Base-by-base conservation (phyloP, 257 asterid genomes). In the Orobanche coerulescens region DNA sequence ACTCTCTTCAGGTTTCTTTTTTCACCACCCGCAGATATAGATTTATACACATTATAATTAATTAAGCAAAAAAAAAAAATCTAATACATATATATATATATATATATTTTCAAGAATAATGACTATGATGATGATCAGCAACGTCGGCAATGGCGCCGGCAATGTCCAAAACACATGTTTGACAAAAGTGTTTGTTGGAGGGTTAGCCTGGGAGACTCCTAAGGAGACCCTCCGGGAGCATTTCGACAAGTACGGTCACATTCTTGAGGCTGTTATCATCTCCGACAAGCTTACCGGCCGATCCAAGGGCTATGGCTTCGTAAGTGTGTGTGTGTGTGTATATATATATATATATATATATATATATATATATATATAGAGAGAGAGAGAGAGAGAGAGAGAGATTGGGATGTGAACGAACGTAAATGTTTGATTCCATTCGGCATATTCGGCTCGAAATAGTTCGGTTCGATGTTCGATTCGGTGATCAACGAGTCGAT, bases 281-380 rank as follows among this genome's bases (percentile, higher is more conserved):
- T 85, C 95, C 72, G 95, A 91, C 42, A 91, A 91, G 75, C 66
- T 82, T 71, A 84, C 98, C 65, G 96, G 93, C 71, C 76, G 98
- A 88, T 91, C 98, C 86, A 91, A 88, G 76, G 98, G 98, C 73
- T 91, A 91, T 44, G 98, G 98, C 58, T 91, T 91, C 61, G 98
- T 91, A 79, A 75, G 97, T 66, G 1, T 20, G n/a, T 44, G 4
- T 44, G n/a, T n/a, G n/a, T n/a, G n/a, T n/a, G n/a, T n/a, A n/a
- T n/a, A n/a, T n/a, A n/a, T n/a, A n/a, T n/a, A n/a, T n/a, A n/a
- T n/a, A n/a, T n/a, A n/a, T n/a, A n/a, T n/a, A n/a, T n/a, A n/a
- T n/a, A n/a, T n/a, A n/a, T n/a, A n/a, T n/a, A n/a, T n/a, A n/a
- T n/a, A n/a, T n/a, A n/a, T n/a, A n/a, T n/a, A n/a, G n/a, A n/a